Conservation (phyloP, 805 yeast genomes). For the Vanderwaltozyma yarrowii region DNA sequence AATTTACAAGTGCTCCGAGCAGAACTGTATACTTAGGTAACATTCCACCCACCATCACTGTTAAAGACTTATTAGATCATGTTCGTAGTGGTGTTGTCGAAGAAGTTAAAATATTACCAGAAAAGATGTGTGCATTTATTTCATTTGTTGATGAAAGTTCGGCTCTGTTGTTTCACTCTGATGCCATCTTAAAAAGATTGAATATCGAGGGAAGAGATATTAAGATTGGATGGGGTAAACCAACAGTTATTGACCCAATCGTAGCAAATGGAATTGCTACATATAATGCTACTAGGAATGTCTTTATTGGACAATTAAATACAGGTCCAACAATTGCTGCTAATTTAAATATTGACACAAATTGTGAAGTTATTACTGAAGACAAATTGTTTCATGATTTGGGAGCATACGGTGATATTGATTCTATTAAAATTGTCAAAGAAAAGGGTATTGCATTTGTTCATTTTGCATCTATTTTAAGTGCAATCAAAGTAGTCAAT, state of each 20-base stretch:
- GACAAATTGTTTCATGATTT: conserved; percentile 59
- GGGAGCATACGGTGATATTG: conserved; percentile 69
- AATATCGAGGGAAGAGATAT: conserved; percentile 73
- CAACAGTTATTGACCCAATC: conserved; percentile 61
- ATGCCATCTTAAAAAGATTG: conserved; percentile 76
- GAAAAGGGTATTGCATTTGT: conserved; percentile 85
- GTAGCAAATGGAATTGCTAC: conserved; percentile 68
- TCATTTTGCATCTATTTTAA: conserved; percentile 75
- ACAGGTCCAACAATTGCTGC: conserved; percentile 29
- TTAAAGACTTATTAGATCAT: conserved; percentile 77
- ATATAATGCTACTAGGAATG: conserved; percentile 90
- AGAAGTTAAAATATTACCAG: conserved; percentile 64
- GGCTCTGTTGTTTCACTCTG: conserved; percentile 87
- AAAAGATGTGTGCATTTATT: conserved; percentile 81
- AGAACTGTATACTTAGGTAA: conserved; percentile 88
- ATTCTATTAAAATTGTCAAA: conserved; percentile 65
- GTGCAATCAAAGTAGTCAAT: conserved; percentile 81
- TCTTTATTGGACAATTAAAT: conserved; percentile 73
- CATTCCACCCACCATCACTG: conserved; percentile 69
- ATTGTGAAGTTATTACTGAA: conserved; percentile 34
- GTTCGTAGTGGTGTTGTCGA: conserved; percentile 88
- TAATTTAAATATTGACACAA: neutral
- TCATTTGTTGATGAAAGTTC: conserved; percentile 83
- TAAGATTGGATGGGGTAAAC: conserved; percentile 89
- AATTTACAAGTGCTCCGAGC: conserved; percentile 45